Evolutionary conservation across 2,329 filamentous ascomycete species (phyloP).

Genomic region (Arthrobotrys musiformis): DNA sequence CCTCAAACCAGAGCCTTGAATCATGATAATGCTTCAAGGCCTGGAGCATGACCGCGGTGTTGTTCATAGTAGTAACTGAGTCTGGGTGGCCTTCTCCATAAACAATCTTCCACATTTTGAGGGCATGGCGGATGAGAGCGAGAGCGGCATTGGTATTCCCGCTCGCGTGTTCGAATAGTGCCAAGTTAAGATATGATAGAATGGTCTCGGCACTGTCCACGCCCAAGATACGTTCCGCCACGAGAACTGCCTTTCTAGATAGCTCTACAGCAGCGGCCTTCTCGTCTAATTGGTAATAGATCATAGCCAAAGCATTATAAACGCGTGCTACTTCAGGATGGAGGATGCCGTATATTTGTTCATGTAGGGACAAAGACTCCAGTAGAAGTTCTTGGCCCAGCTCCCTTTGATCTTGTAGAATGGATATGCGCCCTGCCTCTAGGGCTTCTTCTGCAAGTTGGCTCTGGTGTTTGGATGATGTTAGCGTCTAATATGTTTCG

Average conservation of each 20-base stretch:
- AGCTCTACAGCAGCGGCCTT: conserved; percentile 95
- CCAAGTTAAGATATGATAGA: conserved; percentile 94
- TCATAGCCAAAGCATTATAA: conserved; percentile 93
- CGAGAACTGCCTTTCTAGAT: conserved; percentile 94
- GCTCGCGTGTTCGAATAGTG: conserved; percentile 89
- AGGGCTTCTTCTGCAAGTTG: conserved; percentile 92
- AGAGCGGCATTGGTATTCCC: conserved; percentile 91
- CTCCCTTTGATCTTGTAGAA: conserved; percentile 93
- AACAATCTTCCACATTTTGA: conserved; percentile 96
- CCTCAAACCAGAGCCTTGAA: conserved; percentile 96
- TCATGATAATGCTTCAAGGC: conserved; percentile 93
- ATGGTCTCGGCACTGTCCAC: conserved; percentile 94
- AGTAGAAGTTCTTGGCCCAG: conserved; percentile 93
- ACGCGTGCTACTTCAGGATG: conserved; percentile 95
- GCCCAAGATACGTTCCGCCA: conserved; percentile 91
- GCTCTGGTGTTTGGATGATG: conserved; percentile 65
- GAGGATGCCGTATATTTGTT: conserved; percentile 97
- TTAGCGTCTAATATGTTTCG: background rate
- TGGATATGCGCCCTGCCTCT: conserved; percentile 94
- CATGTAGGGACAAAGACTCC: conserved; percentile 94
- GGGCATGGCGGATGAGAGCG: conserved; percentile 87
- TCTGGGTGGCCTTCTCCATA: conserved; percentile 94
- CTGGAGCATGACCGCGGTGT: conserved; percentile 98
- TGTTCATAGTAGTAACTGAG: conserved; percentile 98
- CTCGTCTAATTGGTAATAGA: conserved; percentile 98